Percentiles rank a stretch among this genome's conserved stretches.
phyloP scores from a whole-genome alignment of 164 flowering plant species.

The Magnolia kwangsiensis region DNA sequence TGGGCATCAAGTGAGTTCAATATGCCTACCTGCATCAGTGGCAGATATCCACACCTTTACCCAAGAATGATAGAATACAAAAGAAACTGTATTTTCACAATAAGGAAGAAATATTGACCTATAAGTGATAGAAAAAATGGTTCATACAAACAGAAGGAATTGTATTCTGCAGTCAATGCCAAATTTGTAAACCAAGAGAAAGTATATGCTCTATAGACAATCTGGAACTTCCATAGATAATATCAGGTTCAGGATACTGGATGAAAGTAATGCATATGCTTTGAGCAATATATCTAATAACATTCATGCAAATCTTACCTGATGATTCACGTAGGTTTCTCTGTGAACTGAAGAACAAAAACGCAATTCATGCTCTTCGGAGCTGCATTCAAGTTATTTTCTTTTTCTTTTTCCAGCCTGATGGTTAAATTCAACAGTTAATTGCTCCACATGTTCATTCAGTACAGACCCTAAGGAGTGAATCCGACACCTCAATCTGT shows the following conservation, averaged over 20 bases:
- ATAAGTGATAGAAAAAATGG: not conserved
- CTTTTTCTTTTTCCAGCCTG: not conserved
- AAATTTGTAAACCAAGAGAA: too few relatives aligned
- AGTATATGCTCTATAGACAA: too few relatives aligned
- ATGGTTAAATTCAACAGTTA: not conserved
- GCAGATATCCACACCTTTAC: too few relatives aligned
- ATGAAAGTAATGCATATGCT: too few relatives aligned
- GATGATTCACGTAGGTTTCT: not conserved
- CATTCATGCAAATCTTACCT: not conserved
- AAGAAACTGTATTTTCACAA: not conserved
- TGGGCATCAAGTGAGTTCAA: too few relatives aligned
- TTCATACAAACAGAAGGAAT: not conserved
- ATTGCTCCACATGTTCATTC: not conserved
- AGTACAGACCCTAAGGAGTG: not conserved
- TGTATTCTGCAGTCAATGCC: not conserved
- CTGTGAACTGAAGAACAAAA: not conserved
- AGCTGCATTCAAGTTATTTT: not conserved
- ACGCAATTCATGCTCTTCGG: not conserved
- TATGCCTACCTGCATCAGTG: too few relatives aligned
- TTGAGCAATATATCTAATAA: not conserved
- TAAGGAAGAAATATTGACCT: not conserved
- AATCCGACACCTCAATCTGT: not conserved
- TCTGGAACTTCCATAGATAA: not conserved
- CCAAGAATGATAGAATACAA: not conserved
- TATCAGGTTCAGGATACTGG: too few relatives aligned